Evolutionary conservation across 208 protist species (phyloP).

Genomic region (Acanthamoeba lugdunensis): DNA sequence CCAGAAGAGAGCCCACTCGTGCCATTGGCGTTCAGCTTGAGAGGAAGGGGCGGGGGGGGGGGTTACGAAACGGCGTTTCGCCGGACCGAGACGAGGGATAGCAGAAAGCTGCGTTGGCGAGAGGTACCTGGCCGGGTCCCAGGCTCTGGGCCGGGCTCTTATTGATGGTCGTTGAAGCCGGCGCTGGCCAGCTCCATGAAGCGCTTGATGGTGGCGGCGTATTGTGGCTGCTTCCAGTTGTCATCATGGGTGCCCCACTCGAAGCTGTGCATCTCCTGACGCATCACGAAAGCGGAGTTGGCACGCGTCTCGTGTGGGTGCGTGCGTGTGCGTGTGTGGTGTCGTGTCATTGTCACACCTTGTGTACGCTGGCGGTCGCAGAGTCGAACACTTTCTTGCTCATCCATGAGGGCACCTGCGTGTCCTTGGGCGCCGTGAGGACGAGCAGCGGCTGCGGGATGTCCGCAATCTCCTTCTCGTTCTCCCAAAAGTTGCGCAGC

Average conservation of each 20-base stretch:
- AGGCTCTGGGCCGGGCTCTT: neutral
- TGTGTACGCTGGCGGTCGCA: neutral
- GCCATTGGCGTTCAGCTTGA: too few species aligned
- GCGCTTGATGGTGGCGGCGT: slow-evolving; percentile 35
- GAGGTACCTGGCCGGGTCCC: too few species aligned
- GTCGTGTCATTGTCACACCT: neutral
- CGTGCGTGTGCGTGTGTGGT: neutral
- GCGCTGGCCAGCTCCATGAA: neutral
- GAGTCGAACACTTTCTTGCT: neutral
- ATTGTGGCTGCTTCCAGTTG: slow-evolving; percentile 54
- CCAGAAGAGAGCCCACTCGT: too few species aligned
- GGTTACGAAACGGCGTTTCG: too few species aligned
- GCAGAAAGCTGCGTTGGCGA: too few species aligned
- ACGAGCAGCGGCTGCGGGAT: slow-evolving; percentile 46
- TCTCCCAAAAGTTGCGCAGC: slow-evolving; percentile 52
- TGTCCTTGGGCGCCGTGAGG: slow-evolving; percentile 13
- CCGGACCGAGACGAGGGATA: too few species aligned
- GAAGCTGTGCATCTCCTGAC: slow-evolving; percentile 36
- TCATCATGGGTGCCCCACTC: slow-evolving; percentile 23
- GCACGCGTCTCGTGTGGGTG: too few species aligned
- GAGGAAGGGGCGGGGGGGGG: too few species aligned
- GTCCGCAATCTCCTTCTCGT: slow-evolving; percentile 16
- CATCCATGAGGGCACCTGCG: slow-evolving; percentile 61
- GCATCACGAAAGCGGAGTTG: too few species aligned
- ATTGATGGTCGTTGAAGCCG: neutral